Base-by-base conservation (phyloP, 2,329 filamentous ascomycete genomes). In the Fusarium anguioides region DNA sequence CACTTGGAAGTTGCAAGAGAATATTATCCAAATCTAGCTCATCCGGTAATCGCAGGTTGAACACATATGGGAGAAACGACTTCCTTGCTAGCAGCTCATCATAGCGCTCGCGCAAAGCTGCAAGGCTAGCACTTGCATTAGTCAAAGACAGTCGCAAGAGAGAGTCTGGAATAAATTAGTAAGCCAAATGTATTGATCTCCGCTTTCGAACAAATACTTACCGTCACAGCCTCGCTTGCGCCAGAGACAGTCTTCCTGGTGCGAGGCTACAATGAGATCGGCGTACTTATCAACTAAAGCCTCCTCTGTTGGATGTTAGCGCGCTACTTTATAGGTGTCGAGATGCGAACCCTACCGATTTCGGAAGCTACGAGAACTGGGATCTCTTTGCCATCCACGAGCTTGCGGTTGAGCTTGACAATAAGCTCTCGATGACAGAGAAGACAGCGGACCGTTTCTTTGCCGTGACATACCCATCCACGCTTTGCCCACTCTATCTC, bases 401-500 rank as follows among this genome's bases (percentile, higher is more conserved):
- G 84, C 72, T 85, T 87, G 53, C 84, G 84, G 72, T 87, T 89
- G 31, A 97, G 81, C 79, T 92, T 93, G 50, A 98, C 91, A 6
- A 96, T 86, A 37, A 97, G 83, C 71, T 96, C 92, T 72, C 91
- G 90, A 74, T 91, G 90, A 74, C 96, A 99, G 4, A 94, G 88
- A 37, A 91, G 89, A 76, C 96, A 99, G 18, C 89, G 88, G 17
- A 98, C 93, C 6, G 91, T 91, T 78, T 97, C 94, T 67, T 89
- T 89, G 71, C 91, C 91, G 42, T 91, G 88, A 73, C 95, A 97
- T 6, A 90, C 84, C 95, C 96, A 99, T 1, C 95, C 95, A 59
- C 92, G 84, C 81, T 95, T 97, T 1, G 94, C 94, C 96, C 96
- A 99, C 76, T 94, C 91, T 9, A 97, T 89, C 79, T 98, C 96